phyloP scores from a whole-genome alignment of 257 asterid genomes.

The Cruciata laevipes region DNA sequence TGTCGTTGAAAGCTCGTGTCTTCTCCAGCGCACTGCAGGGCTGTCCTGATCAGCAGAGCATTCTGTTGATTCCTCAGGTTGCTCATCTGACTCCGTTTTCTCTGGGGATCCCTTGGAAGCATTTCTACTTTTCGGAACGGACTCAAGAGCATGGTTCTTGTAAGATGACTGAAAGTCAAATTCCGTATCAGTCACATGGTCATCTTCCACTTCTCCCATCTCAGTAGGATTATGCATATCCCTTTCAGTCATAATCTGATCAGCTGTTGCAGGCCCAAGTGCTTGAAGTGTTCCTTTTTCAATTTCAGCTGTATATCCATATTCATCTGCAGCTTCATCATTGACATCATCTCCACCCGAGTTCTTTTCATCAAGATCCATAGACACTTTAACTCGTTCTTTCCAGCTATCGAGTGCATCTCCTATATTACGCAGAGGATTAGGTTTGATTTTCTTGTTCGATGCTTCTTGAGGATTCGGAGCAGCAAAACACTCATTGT shows the following conservation, averaged over 20 bases:
- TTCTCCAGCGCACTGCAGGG: constrained; percentile 72
- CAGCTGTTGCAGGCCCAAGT: constrained; percentile 90
- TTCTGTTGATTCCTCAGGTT: constrained; percentile 37
- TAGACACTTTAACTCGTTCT: constrained; percentile 80
- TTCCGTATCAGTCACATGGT: constrained; percentile 38
- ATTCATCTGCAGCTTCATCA: constrained; percentile 73
- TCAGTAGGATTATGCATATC: constrained; percentile 47
- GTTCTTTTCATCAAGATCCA: constrained; percentile 48
- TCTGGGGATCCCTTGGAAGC: constrained; percentile 28
- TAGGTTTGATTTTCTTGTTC: constrained; percentile 49
- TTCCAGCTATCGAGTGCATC: constrained; percentile 96
- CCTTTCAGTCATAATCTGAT: constrained; percentile 49
- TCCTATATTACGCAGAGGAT: constrained; percentile 84
- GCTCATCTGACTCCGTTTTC: constrained; percentile 32
- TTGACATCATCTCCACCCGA: constrained; percentile 35
- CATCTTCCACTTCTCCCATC: constrained; percentile 27
- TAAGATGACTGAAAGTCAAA: constrained; percentile 46
- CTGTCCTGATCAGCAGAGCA: constrained; percentile 28
- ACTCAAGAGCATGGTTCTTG: constrained; percentile 27
- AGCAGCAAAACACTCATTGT: constrained; percentile 33
- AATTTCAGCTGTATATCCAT: constrained; percentile 78
- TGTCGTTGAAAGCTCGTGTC: constrained; percentile 53
- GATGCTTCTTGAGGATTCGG: constrained; percentile 41
- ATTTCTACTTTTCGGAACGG: constrained; percentile 26
- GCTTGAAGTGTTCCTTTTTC: constrained; percentile 90